phyloP scores from a whole-genome alignment of 2,329 filamentous ascomycete genomes.

The Microdochium nivale region DNA sequence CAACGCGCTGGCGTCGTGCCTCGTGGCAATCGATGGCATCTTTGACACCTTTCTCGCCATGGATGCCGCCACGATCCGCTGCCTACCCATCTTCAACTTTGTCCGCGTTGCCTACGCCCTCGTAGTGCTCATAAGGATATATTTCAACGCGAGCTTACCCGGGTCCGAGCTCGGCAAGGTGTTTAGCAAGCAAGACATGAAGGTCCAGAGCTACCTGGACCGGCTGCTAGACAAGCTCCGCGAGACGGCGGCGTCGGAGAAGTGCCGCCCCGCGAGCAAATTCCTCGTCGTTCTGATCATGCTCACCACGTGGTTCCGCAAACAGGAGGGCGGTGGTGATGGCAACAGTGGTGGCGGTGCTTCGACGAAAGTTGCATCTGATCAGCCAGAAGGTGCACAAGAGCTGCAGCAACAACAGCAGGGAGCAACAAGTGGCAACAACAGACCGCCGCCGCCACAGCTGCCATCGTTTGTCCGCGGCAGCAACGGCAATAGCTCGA shows the following conservation, averaged over 20 bases:
- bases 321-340: not conserved
- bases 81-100: slow-evolving; percentile 61
- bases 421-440: not conserved
- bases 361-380: no score
- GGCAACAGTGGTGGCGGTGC: not conserved
- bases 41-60: slow-evolving; percentile 58
- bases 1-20: slow-evolving; percentile 57
- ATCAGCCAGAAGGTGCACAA: not conserved
- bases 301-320: slow-evolving; percentile 14
- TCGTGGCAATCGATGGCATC: slow-evolving; percentile 57
- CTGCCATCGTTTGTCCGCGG: no score
- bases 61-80: slow-evolving; percentile 49
- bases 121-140: slow-evolving; percentile 66
- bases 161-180: slow-evolving; percentile 61
- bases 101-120: slow-evolving; percentile 65
- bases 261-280: slow-evolving; percentile 58
- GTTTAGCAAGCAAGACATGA: slow-evolving; percentile 59
- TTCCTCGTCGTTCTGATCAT: slow-evolving; percentile 64
- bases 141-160: slow-evolving; percentile 56
- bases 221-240: slow-evolving; percentile 61
- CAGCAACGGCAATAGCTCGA: no score
- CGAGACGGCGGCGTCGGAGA: slow-evolving; percentile 52
- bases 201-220: slow-evolving; percentile 58
- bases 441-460: no score
- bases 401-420: not conserved